Evolutionary conservation across 1,284 basidiomycete genomes (phyloP), one percentile per base, ranked within the genome.

Genomic region (Tremellales sp.): DNA sequence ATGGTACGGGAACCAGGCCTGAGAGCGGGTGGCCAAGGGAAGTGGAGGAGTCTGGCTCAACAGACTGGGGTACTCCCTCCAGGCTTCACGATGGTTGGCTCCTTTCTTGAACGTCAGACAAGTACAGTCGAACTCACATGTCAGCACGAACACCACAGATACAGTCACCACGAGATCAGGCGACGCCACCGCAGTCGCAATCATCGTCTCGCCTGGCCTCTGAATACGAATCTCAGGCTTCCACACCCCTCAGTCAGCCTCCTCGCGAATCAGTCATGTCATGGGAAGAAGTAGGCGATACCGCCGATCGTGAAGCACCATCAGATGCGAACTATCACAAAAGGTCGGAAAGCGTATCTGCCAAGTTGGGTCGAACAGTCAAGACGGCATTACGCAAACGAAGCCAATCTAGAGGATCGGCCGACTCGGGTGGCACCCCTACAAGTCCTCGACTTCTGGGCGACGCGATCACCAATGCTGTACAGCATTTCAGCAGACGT

Each of bases 221-320:
- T 17, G 51, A 46, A 17, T 37, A 23, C 21, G 45, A 49, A 39
- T 13, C 11, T 21, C 22, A 35, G 29, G 11, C 41, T 36, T 4
- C 39, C 48, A 11, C 39, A 44, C n/a, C 43, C 51, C 8, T 53
- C 51, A 3, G 42, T 12, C n/a, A 26, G 4, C 59, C 60, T 3
- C 40, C 40, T 11, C 46, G 61, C 6, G 52, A 53, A 17, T 65
- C 61, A 48, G 49, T 51, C 49, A 68, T 67, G 65, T 68, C 66
- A 8, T 71, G 70, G 70, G 67, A 68, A 43, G 64, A 68, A 46
- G 56, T 70, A 4, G 61, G 61, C 17, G 60, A 62, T 10, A 43
- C 48, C 7, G 57, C 52, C 2, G 59, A 65, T 37, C 55, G 53
- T 43, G 60, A 60, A 39, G 59, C 65, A 1, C 62, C 64, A 0